Evolutionary conservation across 148 eudicot species (phyloP).

Genomic region (Vaccinium vitisidaea): DNA sequence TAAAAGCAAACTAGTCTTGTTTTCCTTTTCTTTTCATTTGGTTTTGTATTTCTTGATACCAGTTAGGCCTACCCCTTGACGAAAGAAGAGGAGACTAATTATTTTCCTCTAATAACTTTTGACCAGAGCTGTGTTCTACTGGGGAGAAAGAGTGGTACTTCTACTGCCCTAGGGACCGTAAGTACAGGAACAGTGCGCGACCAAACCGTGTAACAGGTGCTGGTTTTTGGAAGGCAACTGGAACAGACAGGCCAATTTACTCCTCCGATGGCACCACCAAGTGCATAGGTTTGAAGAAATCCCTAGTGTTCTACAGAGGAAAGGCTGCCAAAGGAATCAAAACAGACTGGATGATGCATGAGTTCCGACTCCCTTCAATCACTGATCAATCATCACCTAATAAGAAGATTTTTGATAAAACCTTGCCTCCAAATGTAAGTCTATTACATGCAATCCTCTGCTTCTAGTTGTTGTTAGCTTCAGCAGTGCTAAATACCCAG

Average conservation of each 20-base stretch:
- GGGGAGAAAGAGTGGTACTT: conserved; percentile 81
- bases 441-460: neutral
- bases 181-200: conserved; percentile 62
- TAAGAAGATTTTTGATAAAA: conserved; percentile 35
- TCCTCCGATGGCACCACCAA: conserved; percentile 46
- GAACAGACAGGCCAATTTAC: conserved; percentile 67
- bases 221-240: conserved; percentile 81
- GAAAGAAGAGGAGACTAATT: too few relatives aligned
- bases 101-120: conserved; percentile 7
- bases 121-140: conserved; percentile 47
- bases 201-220: conserved; percentile 70
- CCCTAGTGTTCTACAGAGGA: conserved; percentile 47
- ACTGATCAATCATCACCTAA: conserved; percentile 29
- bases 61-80: too few relatives aligned
- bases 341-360: conserved; percentile 87
- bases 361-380: conserved; percentile 58
- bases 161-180: conserved; percentile 74
- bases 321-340: conserved; percentile 65
- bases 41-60: neutral
- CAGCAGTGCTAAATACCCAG: too few relatives aligned
- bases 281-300: conserved; percentile 71
- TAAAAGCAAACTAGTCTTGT: neutral
- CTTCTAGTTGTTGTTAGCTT: neutral
- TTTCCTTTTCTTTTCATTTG: neutral
- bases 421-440: conserved; percentile 40